Base-by-base conservation (phyloP, 305 asterid genomes). In the Fraxinus baroniana region DNA sequence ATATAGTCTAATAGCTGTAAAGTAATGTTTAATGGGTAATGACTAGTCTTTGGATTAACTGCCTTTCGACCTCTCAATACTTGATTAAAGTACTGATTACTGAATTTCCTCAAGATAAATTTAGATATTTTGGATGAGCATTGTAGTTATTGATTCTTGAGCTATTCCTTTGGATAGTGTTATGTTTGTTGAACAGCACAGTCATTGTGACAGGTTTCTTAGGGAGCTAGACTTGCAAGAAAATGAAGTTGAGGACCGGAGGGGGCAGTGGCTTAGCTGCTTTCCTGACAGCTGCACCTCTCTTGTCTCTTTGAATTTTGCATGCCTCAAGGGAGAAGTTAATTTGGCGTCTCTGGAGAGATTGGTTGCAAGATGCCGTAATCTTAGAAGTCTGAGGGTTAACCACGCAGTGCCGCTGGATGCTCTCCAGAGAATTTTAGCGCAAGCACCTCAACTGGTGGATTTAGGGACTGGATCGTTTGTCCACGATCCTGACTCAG, bases 191-290 rank as follows among this genome's bases (percentile, higher is more conserved):
- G 76, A 70, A 70, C 24, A 15, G 22, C 3, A 8, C 3, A 8
- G 22, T 70, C 37, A 2, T 70, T 70, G 76, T 70, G 22, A 49
- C 87, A 94, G 98, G 91, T 84, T 74, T 84, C 92, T 93, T 18
- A 89, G 90, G 84, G 97, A 93, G 90, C 90, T 94, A 12, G 94
- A 93, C 86, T 88, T 94, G 88, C 97, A 93, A 86, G 95, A 92
- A 83, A 91, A 88, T 57, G 93, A 91, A 85, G 89, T 93, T 46
- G 97, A 92, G 74, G 98, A 93, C 41, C 90, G 84, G 18, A 91
- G 91, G 87, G 97, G 97, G 55, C 95, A 90, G 81, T 94, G 97
- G 98, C 97, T 94, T 55, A 92, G 95, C 81, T 90, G 92, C 83
- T 93, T 93, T 37, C 97, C 97, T 0, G 94, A 94, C 22, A 89